Percentiles rank a stretch among this genome's conserved stretches.
These are phyloP conservation scores for Colletotrichum paranaense DNA, from an alignment of 2,329 filamentous ascomycete genomes.

Conservation along the genomic window DNA sequence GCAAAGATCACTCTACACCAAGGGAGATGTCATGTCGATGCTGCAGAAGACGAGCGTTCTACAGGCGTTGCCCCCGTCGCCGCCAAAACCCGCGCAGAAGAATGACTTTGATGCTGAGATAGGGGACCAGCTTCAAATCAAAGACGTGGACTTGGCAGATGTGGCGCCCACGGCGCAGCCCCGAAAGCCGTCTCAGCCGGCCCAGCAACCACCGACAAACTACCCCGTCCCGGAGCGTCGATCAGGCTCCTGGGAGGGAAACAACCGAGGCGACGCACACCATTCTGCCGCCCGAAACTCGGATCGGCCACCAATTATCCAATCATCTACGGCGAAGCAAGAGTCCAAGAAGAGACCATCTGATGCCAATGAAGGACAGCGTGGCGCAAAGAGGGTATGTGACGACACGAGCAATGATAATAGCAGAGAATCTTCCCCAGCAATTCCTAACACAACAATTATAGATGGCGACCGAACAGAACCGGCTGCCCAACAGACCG, in stretches of 20 bases:
- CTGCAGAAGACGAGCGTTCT: slow-evolving; percentile 56
- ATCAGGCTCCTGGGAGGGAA: slow-evolving; percentile 8
- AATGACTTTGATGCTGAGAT: slow-evolving; percentile 15
- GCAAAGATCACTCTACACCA: slow-evolving; percentile 79
- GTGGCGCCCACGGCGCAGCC: neutral
- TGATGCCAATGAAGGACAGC: slow-evolving; percentile 49
- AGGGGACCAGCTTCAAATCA: neutral
- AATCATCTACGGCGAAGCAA: slow-evolving; percentile 44
- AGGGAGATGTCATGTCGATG: slow-evolving; percentile 66
- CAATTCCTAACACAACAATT: slow-evolving; percentile 19
- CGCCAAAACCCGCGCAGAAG: slow-evolving; percentile 43
- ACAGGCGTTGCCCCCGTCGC: neutral
- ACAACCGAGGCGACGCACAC: slow-evolving; percentile 40
- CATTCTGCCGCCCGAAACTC: slow-evolving; percentile 22
- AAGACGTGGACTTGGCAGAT: slow-evolving; percentile 36
- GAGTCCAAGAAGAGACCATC: slow-evolving; percentile 55
- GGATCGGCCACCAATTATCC: slow-evolving; percentile 50
- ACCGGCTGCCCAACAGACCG: slow-evolving; percentile 24
- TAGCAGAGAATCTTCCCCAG: neutral
- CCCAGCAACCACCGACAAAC: slow-evolving; percentile 4
- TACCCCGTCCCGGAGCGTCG: slow-evolving; percentile 12
- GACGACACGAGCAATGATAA: slow-evolving; percentile 1
- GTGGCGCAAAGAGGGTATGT: slow-evolving; percentile 56
- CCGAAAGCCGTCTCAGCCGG: neutral
- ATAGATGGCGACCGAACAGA: slow-evolving; percentile 34